Conservation (phyloP, 1,284 basidiomycete species). For the Cutaneotrichosporon daszewskae region DNA sequence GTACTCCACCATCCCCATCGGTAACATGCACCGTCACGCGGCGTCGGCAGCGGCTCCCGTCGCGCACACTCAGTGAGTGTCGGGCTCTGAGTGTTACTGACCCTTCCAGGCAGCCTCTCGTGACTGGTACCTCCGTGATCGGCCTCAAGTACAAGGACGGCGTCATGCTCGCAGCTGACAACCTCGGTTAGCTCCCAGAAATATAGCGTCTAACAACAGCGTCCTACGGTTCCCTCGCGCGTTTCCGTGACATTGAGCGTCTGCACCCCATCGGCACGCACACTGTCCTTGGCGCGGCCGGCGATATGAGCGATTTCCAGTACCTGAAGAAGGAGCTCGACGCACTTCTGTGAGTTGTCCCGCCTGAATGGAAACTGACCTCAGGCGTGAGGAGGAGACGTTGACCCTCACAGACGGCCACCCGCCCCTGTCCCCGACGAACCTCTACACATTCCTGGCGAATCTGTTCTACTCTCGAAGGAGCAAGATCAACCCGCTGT, state of each 20-base stretch:
- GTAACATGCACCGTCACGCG: conserved; percentile 6
- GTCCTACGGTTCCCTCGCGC: conserved; percentile 93
- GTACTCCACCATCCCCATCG: conserved; percentile 32
- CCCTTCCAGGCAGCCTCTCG: conserved; percentile 77
- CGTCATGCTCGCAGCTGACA: conserved; percentile 99
- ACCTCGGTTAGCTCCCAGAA: conserved; percentile 60
- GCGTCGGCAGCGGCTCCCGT: conserved; percentile 14
- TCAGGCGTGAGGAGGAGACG: conserved; percentile 60
- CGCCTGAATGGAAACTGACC: background rate
- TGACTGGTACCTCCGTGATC: conserved; percentile 92
- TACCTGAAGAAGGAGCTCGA: conserved; percentile 67
- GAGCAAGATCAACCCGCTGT: conserved; percentile 85
- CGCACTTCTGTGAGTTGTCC: conserved; percentile 34
- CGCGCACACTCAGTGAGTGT: conserved; percentile 24
- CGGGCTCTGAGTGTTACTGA: background rate
- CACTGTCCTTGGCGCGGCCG: conserved; percentile 85
- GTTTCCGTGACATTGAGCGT: conserved; percentile 92
- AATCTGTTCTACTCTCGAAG: conserved; percentile 87
- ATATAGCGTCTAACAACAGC: conserved; percentile 51
- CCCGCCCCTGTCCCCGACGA: conserved; percentile 67
- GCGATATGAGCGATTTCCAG: conserved; percentile 98
- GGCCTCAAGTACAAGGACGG: conserved; percentile 93
- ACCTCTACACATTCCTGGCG: conserved; percentile 89
- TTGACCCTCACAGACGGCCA: conserved; percentile 70
- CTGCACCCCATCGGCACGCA: conserved; percentile 72